Evolutionary conservation across 1,284 basidiomycete genomes (phyloP), one percentile per base, ranked within the genome.

Genomic region (Heterobasidion irregulare): DNA sequence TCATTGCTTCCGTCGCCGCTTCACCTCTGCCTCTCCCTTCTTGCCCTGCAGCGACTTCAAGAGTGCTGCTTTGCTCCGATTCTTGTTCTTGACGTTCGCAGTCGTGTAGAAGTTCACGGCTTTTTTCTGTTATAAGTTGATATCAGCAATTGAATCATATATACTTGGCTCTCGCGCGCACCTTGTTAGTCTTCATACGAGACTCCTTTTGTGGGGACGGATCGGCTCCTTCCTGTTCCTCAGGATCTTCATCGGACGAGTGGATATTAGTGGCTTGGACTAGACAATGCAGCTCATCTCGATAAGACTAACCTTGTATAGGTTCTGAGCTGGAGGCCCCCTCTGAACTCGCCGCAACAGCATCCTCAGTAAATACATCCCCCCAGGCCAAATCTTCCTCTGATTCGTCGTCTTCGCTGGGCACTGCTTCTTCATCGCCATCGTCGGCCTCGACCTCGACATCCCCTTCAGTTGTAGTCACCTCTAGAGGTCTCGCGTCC

Each of bases 141-240:
- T 4, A 8, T 13, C 8, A 16, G 16, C 13, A 13, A 41, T 12
- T 3, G 38, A 12, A 41, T 10, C n/a, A 41, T 41, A n/a, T 1
- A 8, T 8, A 8, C 6, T 26, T 26, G 38, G 2, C 38, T 41
- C 12, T 12, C 8, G 12, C 8, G n/a, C 65, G 49, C 64, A 81
- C 84, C 74, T 96, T 97, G 75, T 86, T 92, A 2, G 94, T 96
- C 62, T 82, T 95, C 89, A 94, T 89, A 19, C 94, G 86, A 33
- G 79, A 67, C 61, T 80, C 87, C 70, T 92, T 93, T 58, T 63
- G 72, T 58, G 53, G 61, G 57, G 54, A 58, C 49, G 50, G 64
- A 48, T 66, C 68, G n/a, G 63, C 61, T 44, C 72, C 71, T 4
- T 72, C 69, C 41, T 72, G 72, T 4, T 72, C 69, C 41, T 72